Evolutionary conservation across 2,329 filamentous ascomycete genomes (phyloP), one percentile per base, ranked within the genome.

Genomic region (Claviceps digitariae): DNA sequence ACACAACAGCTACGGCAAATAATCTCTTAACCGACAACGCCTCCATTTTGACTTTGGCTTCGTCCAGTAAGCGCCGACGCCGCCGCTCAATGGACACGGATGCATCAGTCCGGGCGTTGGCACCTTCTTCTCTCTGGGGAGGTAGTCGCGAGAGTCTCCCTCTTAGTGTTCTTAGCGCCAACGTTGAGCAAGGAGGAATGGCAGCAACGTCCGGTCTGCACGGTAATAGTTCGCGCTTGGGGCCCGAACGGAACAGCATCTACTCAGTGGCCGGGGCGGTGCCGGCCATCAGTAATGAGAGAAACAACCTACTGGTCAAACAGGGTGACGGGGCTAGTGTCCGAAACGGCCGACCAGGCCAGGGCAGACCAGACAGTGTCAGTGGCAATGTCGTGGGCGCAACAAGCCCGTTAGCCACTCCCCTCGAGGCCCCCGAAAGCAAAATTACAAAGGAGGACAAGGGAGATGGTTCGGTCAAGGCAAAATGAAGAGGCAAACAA

Each of bases 21-120:
- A 88, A 87, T 61, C 76, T 91, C 6, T 73, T 91, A 36, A 89
- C 86, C 1, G 88, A 94, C 66, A 88, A 94, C 64, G 88, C 88
- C 23, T 91, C 87, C 27, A 90, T 94, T 59, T 71, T 94, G 56
- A 94, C 88, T 0, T 75, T 94, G 15, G 88, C 88, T 2, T 91
- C 87, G 4, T 90, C 86, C 0, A 88, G 84, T 58, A 89, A 91
- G 69, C 81, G 84, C 40, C 79, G 83, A 29, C 82, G 88, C 38
- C 79, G 87, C 49, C 80, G 87, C 56, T 90, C 86, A 31, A 82
- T 91, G 68, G 88, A 93, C 66, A 93, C 88, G 0, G 86, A 93
- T 64, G 88, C 88, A 5, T 91, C 86, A 0, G 86, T 93, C 41
- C 84, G 88, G 45, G 88, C 88, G 2, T 72, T 94, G n/a, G 86